A percentile compares a stretch with the other conserved stretches of the same genome.
phyloP scores from a whole-genome alignment of 225 moss, liverwort and hornwort species.

The Pseudisothecium myosuroides region DNA sequence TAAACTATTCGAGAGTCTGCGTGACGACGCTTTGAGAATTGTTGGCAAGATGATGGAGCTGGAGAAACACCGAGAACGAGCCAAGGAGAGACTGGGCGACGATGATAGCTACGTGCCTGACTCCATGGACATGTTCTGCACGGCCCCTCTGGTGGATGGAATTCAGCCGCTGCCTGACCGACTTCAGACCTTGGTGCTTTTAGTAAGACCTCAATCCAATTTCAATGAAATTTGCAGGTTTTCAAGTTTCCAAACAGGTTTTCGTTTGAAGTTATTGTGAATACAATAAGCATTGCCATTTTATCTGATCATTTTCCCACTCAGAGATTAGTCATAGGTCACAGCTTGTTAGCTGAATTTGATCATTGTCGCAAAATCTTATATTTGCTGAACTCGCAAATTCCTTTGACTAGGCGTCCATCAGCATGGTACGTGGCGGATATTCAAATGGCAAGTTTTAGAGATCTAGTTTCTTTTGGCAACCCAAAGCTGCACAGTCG shows the following conservation, averaged over 20 bases:
- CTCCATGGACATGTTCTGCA: not conserved
- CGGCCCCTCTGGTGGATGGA: not conserved
- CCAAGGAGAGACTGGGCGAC: too few species aligned
- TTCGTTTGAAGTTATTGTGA: not conserved
- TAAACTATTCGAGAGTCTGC: too few species aligned
- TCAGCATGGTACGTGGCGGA: not conserved
- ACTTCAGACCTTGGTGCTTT: not conserved
- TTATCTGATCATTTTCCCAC: not conserved
- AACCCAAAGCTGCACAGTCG: too few species aligned
- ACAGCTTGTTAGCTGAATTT: not conserved
- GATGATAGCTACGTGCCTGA: too few species aligned
- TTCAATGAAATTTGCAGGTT: not conserved
- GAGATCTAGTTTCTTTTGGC: too few species aligned
- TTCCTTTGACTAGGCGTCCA: not conserved
- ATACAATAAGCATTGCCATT: not conserved
- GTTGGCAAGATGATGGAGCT: too few species aligned
- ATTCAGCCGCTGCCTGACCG: not conserved
- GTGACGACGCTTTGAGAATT: too few species aligned
- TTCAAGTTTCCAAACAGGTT: not conserved
- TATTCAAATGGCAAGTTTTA: not conserved
- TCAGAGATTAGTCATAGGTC: not conserved
- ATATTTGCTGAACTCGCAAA: not conserved
- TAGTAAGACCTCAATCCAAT: not conserved
- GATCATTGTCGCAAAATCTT: not conserved
- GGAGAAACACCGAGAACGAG: too few species aligned